Conservation (phyloP, 2,329 filamentous ascomycete species). For the Achaetomium macrosporum region DNA sequence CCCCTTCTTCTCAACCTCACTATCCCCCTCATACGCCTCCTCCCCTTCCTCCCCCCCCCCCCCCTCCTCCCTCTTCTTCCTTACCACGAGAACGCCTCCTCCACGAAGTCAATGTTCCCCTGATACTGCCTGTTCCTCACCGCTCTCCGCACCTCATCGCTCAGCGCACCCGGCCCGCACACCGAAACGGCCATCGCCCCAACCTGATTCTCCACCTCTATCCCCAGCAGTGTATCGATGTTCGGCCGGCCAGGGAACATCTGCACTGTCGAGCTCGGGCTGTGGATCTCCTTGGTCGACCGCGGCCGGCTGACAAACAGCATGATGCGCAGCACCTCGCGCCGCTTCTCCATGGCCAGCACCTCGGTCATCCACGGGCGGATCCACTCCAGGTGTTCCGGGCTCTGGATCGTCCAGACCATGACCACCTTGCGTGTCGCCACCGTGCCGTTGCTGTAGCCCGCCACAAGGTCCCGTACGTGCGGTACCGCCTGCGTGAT, state of each 20-base stretch:
- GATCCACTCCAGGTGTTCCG: slow-evolving; percentile 79
- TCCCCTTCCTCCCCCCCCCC: too few relatives aligned
- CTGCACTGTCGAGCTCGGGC: slow-evolving; percentile 69
- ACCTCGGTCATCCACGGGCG: slow-evolving; percentile 79
- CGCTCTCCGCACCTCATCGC: slow-evolving; percentile 66
- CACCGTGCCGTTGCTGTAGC: slow-evolving; percentile 62
- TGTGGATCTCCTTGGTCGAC: slow-evolving; percentile 75
- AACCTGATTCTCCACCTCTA: slow-evolving; percentile 68
- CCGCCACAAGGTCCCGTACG: slow-evolving; percentile 64
- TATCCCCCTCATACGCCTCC: too few relatives aligned
- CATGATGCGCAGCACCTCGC: slow-evolving; percentile 69
- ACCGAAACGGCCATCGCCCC: slow-evolving; percentile 69
- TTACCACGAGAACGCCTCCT: slow-evolving; percentile 68
- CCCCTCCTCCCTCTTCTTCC: slow-evolving; percentile 16
- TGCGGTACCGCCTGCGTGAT: slow-evolving; percentile 76
- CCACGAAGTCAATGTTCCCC: slow-evolving; percentile 68
- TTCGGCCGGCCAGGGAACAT: slow-evolving; percentile 80
- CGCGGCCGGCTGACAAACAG: slow-evolving; percentile 71
- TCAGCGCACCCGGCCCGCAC: slow-evolving; percentile 67
- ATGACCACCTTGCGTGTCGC: slow-evolving; percentile 67
- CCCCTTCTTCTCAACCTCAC: too few relatives aligned
- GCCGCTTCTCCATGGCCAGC: slow-evolving; percentile 65
- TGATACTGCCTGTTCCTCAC: slow-evolving; percentile 59
- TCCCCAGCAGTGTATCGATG: slow-evolving; percentile 63
- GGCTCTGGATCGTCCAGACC: slow-evolving; percentile 73